A percentile compares a stretch with the other conserved stretches of the same genome.
These are phyloP conservation scores for Solanum arcanum DNA, from an alignment of 257 asterid genomes.

Conservation along the genomic window DNA sequence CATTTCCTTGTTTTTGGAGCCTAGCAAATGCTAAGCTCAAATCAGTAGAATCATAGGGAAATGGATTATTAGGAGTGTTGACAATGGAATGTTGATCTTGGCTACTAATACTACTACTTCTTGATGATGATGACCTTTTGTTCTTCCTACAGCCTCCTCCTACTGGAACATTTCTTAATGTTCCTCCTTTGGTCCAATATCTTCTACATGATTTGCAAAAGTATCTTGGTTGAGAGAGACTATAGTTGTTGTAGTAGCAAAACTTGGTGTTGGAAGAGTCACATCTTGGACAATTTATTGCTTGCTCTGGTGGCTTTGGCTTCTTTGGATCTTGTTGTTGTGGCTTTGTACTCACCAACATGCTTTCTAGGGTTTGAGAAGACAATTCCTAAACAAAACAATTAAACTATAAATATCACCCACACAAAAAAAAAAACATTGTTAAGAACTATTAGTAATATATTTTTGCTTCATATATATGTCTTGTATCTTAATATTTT, in stretches of 20 bases:
- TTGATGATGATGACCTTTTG: constrained; percentile 45
- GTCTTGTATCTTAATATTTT: background rate
- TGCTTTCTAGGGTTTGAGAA: constrained; percentile 75
- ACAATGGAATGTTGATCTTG: constrained; percentile 23
- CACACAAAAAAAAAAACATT: background rate
- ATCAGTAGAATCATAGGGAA: constrained; percentile 36
- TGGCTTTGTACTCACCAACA: constrained; percentile 50
- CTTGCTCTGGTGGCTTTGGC: constrained; percentile 52
- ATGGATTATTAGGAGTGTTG: constrained; percentile 1
- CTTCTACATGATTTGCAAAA: constrained; percentile 89
- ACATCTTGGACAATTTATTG: constrained; percentile 80
- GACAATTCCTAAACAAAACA: constrained; percentile 46
- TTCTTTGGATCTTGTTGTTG: constrained; percentile 64
- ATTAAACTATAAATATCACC: background rate
- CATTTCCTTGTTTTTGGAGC: constrained; percentile 45
- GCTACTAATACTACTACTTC: constrained; percentile 21
- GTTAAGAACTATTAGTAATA: background rate
- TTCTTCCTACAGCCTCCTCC: constrained; percentile 90
- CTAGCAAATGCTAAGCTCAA: constrained; percentile 50
- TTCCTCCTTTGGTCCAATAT: constrained; percentile 95
- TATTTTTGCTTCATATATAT: background rate
- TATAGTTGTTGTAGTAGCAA: constrained; percentile 93
- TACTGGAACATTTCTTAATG: constrained; percentile 83
- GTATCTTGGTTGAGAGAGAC: constrained; percentile 91
- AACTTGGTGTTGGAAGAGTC: constrained; percentile 85